These are phyloP conservation scores for Apiospora malaysiana DNA, from an alignment of 2,329 filamentous ascomycete species.

Conservation along the genomic window DNA sequence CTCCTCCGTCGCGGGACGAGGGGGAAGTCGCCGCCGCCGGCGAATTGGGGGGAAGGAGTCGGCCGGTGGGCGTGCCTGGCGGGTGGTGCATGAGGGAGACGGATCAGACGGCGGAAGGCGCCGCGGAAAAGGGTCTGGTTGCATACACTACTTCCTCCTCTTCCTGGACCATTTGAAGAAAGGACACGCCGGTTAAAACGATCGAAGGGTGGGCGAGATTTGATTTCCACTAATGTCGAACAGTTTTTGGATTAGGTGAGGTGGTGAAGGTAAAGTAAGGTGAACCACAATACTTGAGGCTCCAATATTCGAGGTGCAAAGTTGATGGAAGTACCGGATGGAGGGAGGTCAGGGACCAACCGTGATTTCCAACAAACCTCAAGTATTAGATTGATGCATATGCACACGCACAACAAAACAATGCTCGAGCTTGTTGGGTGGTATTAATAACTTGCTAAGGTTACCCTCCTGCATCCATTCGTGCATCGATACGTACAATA, in stretches of 20 bases:
- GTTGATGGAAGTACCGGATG: background rate
- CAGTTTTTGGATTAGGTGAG: background rate
- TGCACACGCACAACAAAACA: background rate
- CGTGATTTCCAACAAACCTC: background rate
- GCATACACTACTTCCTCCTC: background rate
- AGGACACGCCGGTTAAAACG: background rate
- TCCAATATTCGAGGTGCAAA: too few species aligned
- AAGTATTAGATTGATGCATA: background rate
- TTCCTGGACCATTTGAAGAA: background rate
- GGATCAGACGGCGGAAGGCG: slow-evolving; percentile 11
- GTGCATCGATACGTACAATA: background rate
- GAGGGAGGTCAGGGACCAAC: background rate
- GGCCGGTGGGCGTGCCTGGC: slow-evolving; percentile 16
- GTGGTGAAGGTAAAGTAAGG: background rate
- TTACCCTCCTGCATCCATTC: background rate
- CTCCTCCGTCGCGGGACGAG: slow-evolving; percentile 8
- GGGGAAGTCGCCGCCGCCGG: slow-evolving; percentile 23
- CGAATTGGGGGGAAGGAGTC: slow-evolving; percentile 13
- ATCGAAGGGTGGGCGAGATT: background rate
- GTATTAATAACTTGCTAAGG: background rate
- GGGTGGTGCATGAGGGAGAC: slow-evolving; percentile 9
- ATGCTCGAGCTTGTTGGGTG: background rate
- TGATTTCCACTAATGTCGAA: background rate
- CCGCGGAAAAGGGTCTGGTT: background rate
- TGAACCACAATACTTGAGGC: too few species aligned